Evolutionary conservation across 345 rosid genomes (phyloP).

Genomic region (Lenwebbia sp.): DNA sequence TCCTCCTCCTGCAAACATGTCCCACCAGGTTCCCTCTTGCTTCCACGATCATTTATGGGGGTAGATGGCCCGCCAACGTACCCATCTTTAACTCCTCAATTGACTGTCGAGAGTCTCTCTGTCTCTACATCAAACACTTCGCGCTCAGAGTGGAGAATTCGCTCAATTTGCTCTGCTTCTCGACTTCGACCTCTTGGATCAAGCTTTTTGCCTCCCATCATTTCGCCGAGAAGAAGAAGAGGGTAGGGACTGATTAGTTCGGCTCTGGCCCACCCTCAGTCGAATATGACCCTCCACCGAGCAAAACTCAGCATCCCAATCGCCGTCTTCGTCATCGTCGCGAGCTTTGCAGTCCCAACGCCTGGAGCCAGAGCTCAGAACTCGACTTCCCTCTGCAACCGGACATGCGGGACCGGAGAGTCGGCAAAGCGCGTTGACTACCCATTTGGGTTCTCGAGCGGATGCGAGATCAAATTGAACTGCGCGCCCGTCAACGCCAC

Average conservation of each 20-base stretch:
- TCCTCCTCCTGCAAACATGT: neutral
- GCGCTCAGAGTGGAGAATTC: neutral
- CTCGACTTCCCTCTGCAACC: slow-evolving; percentile 1
- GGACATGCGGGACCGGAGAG: slow-evolving; percentile 24
- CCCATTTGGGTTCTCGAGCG: slow-evolving; percentile 71
- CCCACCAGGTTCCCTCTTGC: neutral
- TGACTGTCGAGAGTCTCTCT: neutral
- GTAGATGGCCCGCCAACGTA: slow-evolving; percentile 28
- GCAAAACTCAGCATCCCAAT: neutral
- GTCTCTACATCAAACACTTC: neutral
- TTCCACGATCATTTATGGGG: slow-evolving; percentile 26
- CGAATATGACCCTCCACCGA: neutral
- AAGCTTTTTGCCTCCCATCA: too few species aligned
- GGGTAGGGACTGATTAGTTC: neutral
- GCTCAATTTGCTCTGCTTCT: neutral
- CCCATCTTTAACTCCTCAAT: slow-evolving; percentile 2
- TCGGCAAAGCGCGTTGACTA: slow-evolving; percentile 14
- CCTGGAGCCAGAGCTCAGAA: slow-evolving; percentile 1
- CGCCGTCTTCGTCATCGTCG: neutral
- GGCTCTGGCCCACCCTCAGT: neutral
- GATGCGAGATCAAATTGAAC: slow-evolving; percentile 30
- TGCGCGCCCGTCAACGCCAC: slow-evolving; percentile 10
- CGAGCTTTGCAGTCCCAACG: neutral
- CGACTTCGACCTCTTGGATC: neutral
- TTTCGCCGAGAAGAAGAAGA: neutral